Conservation (phyloP, 78 protist genomes). For the Guillardia theta region DNA sequence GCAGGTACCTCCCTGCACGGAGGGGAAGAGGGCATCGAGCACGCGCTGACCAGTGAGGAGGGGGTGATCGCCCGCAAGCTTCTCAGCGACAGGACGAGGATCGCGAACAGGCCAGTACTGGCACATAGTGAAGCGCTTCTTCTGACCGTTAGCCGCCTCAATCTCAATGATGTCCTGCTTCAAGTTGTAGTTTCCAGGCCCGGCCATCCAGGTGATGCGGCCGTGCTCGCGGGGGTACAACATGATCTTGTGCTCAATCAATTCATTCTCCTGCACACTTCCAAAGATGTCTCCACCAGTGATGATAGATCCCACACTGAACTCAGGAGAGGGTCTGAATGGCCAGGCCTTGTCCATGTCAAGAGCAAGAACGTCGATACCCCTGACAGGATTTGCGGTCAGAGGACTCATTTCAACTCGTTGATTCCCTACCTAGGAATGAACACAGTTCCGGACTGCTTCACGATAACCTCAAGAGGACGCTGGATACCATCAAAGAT, state of each 20-base stretch:
- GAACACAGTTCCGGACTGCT: background rate
- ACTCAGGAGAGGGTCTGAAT: constrained; percentile 72
- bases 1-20: constrained; percentile 97
- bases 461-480: constrained; percentile 89
- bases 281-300: constrained; percentile 97
- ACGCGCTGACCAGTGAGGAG: constrained; percentile 91
- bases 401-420: too few species aligned
- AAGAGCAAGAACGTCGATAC: constrained; percentile 90
- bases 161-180: constrained; percentile 65
- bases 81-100: constrained; percentile 70
- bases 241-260: constrained; percentile 92
- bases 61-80: constrained; percentile 92
- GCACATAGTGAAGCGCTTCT: constrained; percentile 76
- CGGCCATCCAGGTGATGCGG: constrained; percentile 82
- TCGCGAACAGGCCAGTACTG: constrained; percentile 94
- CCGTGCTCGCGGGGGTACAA: constrained; percentile 89
- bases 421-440: constrained; percentile 6
- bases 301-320: constrained; percentile 83
- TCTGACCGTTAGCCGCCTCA: constrained; percentile 63
- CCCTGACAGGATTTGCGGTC: constrained; percentile 55
- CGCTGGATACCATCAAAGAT: constrained; percentile 99
- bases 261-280: constrained; percentile 87
- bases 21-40: constrained; percentile 98
- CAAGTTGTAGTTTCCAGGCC: constrained; percentile 89
- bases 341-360: constrained; percentile 77